These are phyloP conservation scores for Musa balbisiana DNA, from an alignment of 202 grass and related monocot species.

Conservation along the genomic window DNA sequence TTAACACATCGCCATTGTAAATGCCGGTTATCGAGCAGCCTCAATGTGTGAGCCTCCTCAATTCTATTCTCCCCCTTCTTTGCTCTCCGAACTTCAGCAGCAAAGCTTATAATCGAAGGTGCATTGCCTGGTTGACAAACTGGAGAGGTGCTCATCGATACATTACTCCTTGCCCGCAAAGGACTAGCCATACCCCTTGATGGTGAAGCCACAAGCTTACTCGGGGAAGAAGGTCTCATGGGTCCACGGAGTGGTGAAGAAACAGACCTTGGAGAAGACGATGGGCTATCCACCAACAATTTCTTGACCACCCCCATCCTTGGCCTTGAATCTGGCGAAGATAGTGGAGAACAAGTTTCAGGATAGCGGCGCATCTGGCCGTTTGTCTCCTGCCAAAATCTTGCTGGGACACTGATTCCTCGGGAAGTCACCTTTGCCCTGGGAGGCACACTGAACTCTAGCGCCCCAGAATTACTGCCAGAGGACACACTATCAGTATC, in stretches of 20 bases:
- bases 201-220: slow-evolving; percentile 34
- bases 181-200: slow-evolving; percentile 46
- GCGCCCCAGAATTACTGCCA: slow-evolving; percentile 75
- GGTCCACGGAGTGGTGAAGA: slow-evolving; percentile 25
- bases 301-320: slow-evolving; percentile 18
- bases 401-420: slow-evolving; percentile 68
- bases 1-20: slow-evolving; percentile 92
- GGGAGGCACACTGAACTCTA: slow-evolving; percentile 36
- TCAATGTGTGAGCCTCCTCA: slow-evolving; percentile 84
- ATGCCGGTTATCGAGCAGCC: slow-evolving; percentile 70
- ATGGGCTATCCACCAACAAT: slow-evolving; percentile 50
- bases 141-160: slow-evolving; percentile 29
- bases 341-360: slow-evolving; percentile 42
- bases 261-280: slow-evolving; percentile 32
- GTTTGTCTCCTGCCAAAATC: slow-evolving; percentile 87
- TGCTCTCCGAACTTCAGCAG: slow-evolving; percentile 74
- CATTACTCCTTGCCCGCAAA: slow-evolving; percentile 29
- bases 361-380: slow-evolving; percentile 59
- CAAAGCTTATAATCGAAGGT: slow-evolving; percentile 87
- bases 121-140: slow-evolving; percentile 50
- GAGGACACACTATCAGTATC: slow-evolving; percentile 93
- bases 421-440: slow-evolving; percentile 23
- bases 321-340: slow-evolving; percentile 28
- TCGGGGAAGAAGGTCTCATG: slow-evolving; percentile 28
- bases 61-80: slow-evolving; percentile 90